Evolutionary conservation across 306 rosid species (phyloP).

Genomic region (Sechiopsis laciniata): DNA sequence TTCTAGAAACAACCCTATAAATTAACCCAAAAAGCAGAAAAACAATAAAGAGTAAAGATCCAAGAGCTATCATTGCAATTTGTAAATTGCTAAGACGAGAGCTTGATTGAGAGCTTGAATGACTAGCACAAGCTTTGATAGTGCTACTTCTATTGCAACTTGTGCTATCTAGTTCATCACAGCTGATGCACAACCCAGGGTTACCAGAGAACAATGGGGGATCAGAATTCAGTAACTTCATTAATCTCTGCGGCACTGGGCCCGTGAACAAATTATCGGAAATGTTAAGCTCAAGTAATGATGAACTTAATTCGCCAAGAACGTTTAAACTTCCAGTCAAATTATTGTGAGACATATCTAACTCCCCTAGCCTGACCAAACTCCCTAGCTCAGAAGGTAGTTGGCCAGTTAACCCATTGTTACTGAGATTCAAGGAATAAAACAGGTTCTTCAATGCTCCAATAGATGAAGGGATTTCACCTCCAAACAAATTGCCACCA

Average conservation of each 20-base stretch:
- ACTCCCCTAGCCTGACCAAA: constrained; percentile 27
- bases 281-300: constrained; percentile 39
- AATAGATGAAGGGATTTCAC: constrained; percentile 54
- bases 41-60: constrained; percentile 39
- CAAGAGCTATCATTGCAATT: constrained; percentile 50
- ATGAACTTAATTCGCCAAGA: constrained; percentile 40
- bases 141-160: constrained; percentile 31
- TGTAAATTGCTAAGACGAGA: constrained; percentile 31
- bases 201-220: constrained; percentile 52
- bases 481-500: constrained; percentile 70
- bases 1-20: constrained; percentile 23
- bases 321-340: constrained; percentile 53
- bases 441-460: constrained; percentile 49
- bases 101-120: constrained; percentile 27
- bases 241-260: constrained; percentile 45
- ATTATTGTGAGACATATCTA: constrained; percentile 69
- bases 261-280: constrained; percentile 65
- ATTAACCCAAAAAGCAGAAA: constrained; percentile 36
- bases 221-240: constrained; percentile 37
- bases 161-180: constrained; percentile 31
- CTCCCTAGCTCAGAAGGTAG: constrained; percentile 50
- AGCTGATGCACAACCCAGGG: constrained; percentile 49
- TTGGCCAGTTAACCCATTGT: constrained; percentile 54
- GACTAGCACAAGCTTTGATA: constrained; percentile 40
- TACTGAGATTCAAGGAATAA: constrained; percentile 63